Evolutionary conservation across 805 yeast species (phyloP).

Genomic region (Nakazawaea sp.): DNA sequence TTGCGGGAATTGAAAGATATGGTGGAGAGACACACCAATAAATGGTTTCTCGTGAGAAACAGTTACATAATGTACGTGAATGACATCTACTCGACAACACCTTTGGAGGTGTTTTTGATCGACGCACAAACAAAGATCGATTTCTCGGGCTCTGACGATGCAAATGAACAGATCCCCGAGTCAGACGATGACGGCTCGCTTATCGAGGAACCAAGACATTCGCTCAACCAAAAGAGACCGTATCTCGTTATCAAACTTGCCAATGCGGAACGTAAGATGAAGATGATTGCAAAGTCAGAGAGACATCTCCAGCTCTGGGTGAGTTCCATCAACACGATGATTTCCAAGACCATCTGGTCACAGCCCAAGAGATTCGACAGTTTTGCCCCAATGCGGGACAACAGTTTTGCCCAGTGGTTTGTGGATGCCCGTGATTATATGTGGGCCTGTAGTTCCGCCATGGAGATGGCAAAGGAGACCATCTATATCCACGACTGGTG

Average conservation of each 20-base stretch:
- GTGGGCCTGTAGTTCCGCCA: conserved; percentile 92
- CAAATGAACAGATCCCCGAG: conserved; percentile 6
- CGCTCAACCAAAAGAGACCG: conserved; percentile 26
- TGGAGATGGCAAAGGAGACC: conserved; percentile 89
- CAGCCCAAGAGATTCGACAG: conserved; percentile 71
- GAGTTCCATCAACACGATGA: conserved; percentile 64
- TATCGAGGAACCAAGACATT: conserved; percentile 29
- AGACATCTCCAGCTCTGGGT: conserved; percentile 69
- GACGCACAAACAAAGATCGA: conserved; percentile 64
- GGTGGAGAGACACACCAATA: conserved; percentile 85
- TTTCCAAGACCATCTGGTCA: conserved; percentile 64
- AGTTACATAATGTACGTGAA: conserved; percentile 83
- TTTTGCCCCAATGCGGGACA: conserved; percentile 85
- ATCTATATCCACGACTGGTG: conserved; percentile 98
- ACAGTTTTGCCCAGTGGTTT: conserved; percentile 92
- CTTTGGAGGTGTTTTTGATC: conserved; percentile 87
- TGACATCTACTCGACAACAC: conserved; percentile 78
- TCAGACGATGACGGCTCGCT: conserved; percentile 16
- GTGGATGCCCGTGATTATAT: conserved; percentile 90
- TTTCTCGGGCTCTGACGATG: conserved; percentile 33
- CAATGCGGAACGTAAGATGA: conserved; percentile 73
- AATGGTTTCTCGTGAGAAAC: conserved; percentile 86
- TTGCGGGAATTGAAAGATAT: conserved; percentile 75
- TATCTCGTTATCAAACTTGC: conserved; percentile 53
- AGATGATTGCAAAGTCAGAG: conserved; percentile 61